phyloP scores from a whole-genome alignment of 2,329 filamentous ascomycete species.

The Clarireedia paspali region DNA sequence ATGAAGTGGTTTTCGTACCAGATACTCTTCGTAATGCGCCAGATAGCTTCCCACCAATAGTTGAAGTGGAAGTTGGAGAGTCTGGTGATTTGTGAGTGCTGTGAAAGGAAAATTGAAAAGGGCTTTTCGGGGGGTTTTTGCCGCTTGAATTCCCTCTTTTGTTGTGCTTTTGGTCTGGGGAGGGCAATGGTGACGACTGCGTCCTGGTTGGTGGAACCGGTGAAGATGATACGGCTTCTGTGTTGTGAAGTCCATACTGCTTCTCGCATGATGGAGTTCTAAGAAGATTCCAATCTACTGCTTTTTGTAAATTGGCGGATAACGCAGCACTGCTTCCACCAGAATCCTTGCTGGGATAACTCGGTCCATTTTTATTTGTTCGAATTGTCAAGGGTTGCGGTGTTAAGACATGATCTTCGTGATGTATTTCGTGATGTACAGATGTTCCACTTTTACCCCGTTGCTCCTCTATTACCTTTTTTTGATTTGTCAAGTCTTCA shows the following conservation, averaged over 20 bases:
- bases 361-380: neutral
- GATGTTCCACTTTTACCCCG: neutral
- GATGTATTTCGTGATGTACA: neutral
- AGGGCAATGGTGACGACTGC: neutral
- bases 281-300: neutral
- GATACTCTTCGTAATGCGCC: slow-evolving; percentile 13
- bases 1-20: neutral
- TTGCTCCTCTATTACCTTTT: slow-evolving; percentile 1
- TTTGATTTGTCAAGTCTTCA: slow-evolving; percentile 9
- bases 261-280: neutral
- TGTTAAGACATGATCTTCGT: neutral
- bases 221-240: neutral
- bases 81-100: neutral
- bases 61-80: neutral
- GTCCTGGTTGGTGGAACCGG: neutral
- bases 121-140: slow-evolving; percentile 16
- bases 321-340: neutral
- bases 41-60: slow-evolving; percentile 9
- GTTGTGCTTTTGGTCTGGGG: too few species aligned
- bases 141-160: slow-evolving; percentile 8
- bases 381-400: slow-evolving; percentile 1
- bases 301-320: neutral
- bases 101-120: slow-evolving; percentile 12
- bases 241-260: neutral
- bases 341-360: neutral